Conservation (phyloP, 2,329 filamentous ascomycete genomes). For the Penicillium sp. region DNA sequence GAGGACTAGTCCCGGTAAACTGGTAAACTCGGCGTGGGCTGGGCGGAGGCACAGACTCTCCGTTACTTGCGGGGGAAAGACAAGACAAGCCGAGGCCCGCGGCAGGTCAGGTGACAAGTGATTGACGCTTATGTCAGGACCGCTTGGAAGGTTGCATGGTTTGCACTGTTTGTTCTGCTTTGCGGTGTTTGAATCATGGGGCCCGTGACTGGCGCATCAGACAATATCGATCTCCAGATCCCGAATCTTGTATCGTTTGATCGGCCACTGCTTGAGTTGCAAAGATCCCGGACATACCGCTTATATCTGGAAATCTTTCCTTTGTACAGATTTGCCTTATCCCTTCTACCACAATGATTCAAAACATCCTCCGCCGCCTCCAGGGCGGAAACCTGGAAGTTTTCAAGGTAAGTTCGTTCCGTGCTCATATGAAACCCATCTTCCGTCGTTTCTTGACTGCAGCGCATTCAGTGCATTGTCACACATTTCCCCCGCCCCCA, state of each 20-base stretch:
- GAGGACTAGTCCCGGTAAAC: too few relatives aligned
- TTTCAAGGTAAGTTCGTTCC: constrained; percentile 71
- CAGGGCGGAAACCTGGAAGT: constrained; percentile 89
- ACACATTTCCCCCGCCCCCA: background rate
- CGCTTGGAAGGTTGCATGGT: background rate
- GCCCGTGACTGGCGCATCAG: constrained; percentile 15
- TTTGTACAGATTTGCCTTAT: too few relatives aligned
- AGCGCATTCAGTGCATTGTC: background rate
- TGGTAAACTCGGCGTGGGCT: background rate
- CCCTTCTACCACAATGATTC: constrained; percentile 33
- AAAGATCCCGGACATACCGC: background rate
- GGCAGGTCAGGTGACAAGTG: constrained; percentile 21
- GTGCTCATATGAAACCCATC: background rate
- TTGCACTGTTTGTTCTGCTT: constrained; percentile 12
- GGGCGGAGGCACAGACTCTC: background rate
- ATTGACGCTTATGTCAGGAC: background rate
- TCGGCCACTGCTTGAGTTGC: background rate
- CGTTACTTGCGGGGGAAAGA: constrained; percentile 23
- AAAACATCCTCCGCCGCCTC: constrained; percentile 58
- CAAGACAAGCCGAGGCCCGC: constrained; percentile 27
- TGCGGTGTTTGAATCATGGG: constrained; percentile 18
- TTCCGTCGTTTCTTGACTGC: background rate
- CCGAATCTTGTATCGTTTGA: background rate
- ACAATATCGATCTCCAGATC: constrained; percentile 4
- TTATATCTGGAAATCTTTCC: background rate